Evolutionary conservation across 2,329 filamentous ascomycete genomes (phyloP), one percentile per base, ranked within the genome.

Genomic region (Pseudogymnoascus sp.): DNA sequence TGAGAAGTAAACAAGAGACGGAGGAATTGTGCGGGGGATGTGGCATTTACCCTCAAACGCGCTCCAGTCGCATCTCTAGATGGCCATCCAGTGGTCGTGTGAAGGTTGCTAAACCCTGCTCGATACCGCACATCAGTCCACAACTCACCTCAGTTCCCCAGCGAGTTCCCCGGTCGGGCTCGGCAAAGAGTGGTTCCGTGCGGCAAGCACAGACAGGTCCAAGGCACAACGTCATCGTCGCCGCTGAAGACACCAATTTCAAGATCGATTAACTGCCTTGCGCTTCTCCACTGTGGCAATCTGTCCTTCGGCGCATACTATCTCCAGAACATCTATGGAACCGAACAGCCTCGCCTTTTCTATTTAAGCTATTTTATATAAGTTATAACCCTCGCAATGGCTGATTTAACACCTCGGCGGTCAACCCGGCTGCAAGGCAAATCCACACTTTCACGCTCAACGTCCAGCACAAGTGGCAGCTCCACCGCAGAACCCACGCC

Each of bases 401-500:
- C 68, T 11, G 66, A 70, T 47, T 66, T 61, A 33, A 70, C 68
- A 59, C 68, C 67, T 31, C 68, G 71, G 65, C 71, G 68, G 62
- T 72, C 71, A n/a, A 60, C 62, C 44, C 64, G 69, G 62, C 67
- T 67, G 40, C 68, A 69, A 37, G 68, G 72, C 19, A 67, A 67
- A 26, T 42, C 66, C 29, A 56, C 59, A 29, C 59, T 42, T 26
- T 61, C 59, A 40, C 33, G 59, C 2, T 61, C 59, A 38, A 61
- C 59, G 0, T 40, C 35, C 19, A 61, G 59, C 35, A 42, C 59
- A 29, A 61, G 38, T 42, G 59, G 16, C n/a, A 56, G 35, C 50
- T 56, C 50, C 33, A 38, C 19, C 5, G 11, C 14, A 19, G 53
- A 2, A n/a, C 61, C 67, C 16, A 61, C 68, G 11, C 53, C 66